phyloP scores from a whole-genome alignment of 2,329 filamentous ascomycete genomes.

The Daldinia eschscholtzii region DNA sequence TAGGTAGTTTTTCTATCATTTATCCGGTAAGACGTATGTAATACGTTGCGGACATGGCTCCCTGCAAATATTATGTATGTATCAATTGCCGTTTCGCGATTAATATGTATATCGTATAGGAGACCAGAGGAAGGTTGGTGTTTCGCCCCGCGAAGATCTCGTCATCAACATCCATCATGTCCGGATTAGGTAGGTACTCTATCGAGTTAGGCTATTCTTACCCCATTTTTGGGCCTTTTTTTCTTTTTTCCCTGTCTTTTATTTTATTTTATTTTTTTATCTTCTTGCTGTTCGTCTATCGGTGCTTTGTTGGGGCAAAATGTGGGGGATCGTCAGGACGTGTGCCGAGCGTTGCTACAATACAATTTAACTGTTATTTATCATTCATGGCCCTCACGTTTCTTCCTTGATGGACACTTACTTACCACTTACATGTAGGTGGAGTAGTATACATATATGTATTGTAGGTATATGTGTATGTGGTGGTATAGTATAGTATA shows the following conservation, averaged over 20 bases:
- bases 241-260: neutral
- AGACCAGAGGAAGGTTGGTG: neutral
- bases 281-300: neutral
- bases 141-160: conserved; percentile 3
- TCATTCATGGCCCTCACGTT: conserved; percentile 29
- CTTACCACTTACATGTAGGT: neutral
- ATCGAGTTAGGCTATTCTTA: conserved; percentile 10
- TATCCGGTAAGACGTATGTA: conserved; percentile 1
- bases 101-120: conserved; percentile 2
- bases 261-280: neutral
- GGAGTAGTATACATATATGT: conserved; percentile 29
- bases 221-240: neutral
- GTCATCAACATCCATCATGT: neutral
- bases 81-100: neutral
- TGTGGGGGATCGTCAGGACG: conserved; percentile 12
- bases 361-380: neutral
- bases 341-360: conserved; percentile 7
- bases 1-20: neutral
- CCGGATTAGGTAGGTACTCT: conserved; percentile 17
- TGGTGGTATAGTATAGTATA: too few relatives aligned
- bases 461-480: neutral
- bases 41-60: conserved; percentile 1
- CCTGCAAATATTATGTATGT: neutral
- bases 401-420: neutral
- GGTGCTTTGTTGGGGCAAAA: neutral